Percentiles rank a stretch among this genome's conserved stretches.
phyloP scores from a whole-genome alignment of 768 basidiomycete genomes.

The Phlegmacium glaucopus region DNA sequence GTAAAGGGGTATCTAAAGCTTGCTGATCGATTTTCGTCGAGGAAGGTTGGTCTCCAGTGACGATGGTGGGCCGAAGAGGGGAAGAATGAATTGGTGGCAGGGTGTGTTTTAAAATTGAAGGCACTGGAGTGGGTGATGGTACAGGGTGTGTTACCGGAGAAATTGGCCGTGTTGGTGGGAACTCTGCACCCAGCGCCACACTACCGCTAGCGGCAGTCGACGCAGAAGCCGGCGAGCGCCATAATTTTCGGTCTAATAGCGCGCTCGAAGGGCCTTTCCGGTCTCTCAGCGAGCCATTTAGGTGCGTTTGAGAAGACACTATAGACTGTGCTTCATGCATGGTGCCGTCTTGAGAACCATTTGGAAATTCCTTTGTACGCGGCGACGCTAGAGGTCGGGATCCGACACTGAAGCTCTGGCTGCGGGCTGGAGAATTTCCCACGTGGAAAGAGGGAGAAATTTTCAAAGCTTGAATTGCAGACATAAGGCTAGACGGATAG shows the following conservation, averaged over 20 bases:
- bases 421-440: slow-evolving; percentile 23
- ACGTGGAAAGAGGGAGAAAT: slow-evolving; percentile 9
- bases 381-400: slow-evolving; percentile 10
- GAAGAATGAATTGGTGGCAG: slow-evolving; percentile 20
- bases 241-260: no score
- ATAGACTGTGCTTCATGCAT: not conserved
- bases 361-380: slow-evolving; percentile 9
- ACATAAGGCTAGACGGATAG: slow-evolving; percentile 24
- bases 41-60: slow-evolving; percentile 9
- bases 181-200: not conserved
- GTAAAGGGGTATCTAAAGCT: slow-evolving; percentile 35
- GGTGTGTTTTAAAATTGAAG: slow-evolving; percentile 18
- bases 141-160: no score
- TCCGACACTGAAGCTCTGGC: slow-evolving; percentile 26
- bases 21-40: slow-evolving; percentile 26
- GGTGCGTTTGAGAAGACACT: not conserved
- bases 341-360: not conserved
- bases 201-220: no score
- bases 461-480: slow-evolving; percentile 21
- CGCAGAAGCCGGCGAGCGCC: no score
- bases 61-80: slow-evolving; percentile 23
- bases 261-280: slow-evolving; percentile 19
- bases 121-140: not conserved
- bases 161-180: not conserved
- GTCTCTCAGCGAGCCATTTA: slow-evolving; percentile 20